Conservation (phyloP, 163 green algal species). For the Prototheca cutis region DNA sequence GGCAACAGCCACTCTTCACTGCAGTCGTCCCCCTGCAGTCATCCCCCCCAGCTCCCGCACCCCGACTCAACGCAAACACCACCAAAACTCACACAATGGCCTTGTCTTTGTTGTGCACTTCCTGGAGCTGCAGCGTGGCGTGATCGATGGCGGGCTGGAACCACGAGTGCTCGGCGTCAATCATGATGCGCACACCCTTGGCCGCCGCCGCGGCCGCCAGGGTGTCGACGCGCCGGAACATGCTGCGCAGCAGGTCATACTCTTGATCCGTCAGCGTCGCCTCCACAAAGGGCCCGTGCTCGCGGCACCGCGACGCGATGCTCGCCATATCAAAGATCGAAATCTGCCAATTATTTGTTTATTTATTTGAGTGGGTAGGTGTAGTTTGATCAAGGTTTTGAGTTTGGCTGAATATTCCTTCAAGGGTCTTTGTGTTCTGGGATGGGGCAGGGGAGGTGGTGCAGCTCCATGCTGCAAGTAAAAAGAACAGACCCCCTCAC, state of each 20-base stretch:
- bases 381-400: too few species aligned
- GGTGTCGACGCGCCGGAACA: slow-evolving; percentile 53
- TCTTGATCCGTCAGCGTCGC: slow-evolving; percentile 46
- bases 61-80: too few species aligned
- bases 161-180: slow-evolving; percentile 80
- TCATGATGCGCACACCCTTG: slow-evolving; percentile 56
- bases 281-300: slow-evolving; percentile 35
- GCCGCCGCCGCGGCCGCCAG: slow-evolving; percentile 38
- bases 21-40: too few species aligned
- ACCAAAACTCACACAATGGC: slow-evolving; percentile 59
- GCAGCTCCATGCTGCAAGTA: too few species aligned
- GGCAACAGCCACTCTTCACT: too few species aligned
- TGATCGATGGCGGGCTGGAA: slow-evolving; percentile 86
- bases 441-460: too few species aligned
- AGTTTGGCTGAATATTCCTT: too few species aligned
- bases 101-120: slow-evolving; percentile 52
- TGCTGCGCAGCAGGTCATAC: slow-evolving; percentile 51
- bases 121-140: slow-evolving; percentile 58
- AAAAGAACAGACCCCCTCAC: too few species aligned
- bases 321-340: slow-evolving; percentile 36
- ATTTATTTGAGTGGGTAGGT: too few species aligned
- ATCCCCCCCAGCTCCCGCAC: too few species aligned
- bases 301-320: slow-evolving; percentile 45
- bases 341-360: slow-evolving; percentile 24
- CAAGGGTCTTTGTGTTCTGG: too few species aligned